These are phyloP conservation scores for Diplodia sapinea DNA, from an alignment of 2,329 filamentous ascomycete genomes.

Conservation along the genomic window DNA sequence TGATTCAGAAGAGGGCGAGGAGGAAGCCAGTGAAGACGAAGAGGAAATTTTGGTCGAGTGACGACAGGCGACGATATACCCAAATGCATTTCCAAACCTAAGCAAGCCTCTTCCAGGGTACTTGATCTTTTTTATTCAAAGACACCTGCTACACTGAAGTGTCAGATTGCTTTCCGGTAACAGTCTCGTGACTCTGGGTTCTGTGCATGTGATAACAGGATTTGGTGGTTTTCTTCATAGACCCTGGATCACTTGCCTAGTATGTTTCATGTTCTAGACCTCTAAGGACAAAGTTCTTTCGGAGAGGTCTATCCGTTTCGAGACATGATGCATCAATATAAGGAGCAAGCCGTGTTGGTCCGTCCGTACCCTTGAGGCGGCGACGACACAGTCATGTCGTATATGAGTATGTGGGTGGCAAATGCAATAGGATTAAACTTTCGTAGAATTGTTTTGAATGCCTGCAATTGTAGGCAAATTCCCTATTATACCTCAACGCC, in stretches of 20 bases:
- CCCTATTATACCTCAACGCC: neutral
- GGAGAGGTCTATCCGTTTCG: too few species aligned
- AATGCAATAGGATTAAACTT: neutral
- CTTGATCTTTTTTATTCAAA: neutral
- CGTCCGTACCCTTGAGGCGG: neutral
- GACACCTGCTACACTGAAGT: too few species aligned
- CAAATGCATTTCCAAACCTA: neutral
- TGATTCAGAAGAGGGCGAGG: neutral
- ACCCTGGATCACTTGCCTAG: too few species aligned
- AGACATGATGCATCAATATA: too few species aligned
- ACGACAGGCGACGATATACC: neutral
- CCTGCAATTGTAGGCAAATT: neutral
- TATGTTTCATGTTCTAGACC: too few species aligned
- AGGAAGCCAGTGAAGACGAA: neutral
- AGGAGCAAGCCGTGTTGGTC: too few species aligned
- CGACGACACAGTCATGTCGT: neutral
- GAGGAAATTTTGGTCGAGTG: slow-evolving; percentile 11
- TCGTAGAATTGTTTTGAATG: neutral
- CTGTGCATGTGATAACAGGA: neutral
- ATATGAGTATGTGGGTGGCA: neutral
- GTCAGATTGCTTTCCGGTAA: neutral
- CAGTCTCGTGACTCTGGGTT: too few species aligned
- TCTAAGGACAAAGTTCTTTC: too few species aligned
- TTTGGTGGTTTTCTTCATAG: neutral
- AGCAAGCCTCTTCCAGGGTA: neutral